Conservation (phyloP, 352 stramenopile species). For the Phytophthora aleatoria region DNA sequence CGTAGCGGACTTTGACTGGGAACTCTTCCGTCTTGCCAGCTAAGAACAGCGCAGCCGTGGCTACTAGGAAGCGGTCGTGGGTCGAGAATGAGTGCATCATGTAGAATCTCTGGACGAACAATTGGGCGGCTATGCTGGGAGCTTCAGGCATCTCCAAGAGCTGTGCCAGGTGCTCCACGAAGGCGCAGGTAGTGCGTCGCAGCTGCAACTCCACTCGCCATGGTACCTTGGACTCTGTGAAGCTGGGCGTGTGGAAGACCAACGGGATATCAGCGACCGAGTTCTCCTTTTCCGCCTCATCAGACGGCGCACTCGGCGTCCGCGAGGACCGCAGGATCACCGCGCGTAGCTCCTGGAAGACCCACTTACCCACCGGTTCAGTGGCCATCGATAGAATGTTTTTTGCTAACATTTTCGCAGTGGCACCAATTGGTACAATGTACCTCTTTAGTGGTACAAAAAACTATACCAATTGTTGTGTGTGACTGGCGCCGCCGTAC, state of each 20-base stretch:
- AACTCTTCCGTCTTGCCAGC: slow-evolving; percentile 81
- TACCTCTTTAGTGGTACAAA: no score
- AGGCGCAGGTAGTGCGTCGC: slow-evolving; percentile 65
- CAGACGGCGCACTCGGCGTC: background rate
- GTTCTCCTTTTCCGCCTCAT: slow-evolving; percentile 39
- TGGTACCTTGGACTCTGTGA: slow-evolving; percentile 45
- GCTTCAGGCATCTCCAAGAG: slow-evolving; percentile 68
- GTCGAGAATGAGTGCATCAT: slow-evolving; percentile 77
- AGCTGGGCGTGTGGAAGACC: slow-evolving; percentile 54
- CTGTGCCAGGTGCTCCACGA: slow-evolving; percentile 67
- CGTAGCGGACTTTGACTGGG: slow-evolving; percentile 73
- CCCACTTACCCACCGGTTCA: slow-evolving; percentile 38
- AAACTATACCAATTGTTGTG: background rate
- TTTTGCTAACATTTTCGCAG: background rate
- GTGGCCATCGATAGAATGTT: slow-evolving; percentile 23
- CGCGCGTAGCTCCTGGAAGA: slow-evolving; percentile 53
- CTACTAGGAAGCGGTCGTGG: slow-evolving; percentile 83
- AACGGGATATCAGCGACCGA: background rate
- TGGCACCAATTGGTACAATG: background rate
- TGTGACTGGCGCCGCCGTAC: background rate
- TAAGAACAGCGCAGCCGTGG: slow-evolving; percentile 76
- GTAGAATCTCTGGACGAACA: slow-evolving; percentile 82
- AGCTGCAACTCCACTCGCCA: slow-evolving; percentile 69
- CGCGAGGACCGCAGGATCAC: slow-evolving; percentile 29
- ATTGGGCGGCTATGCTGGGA: slow-evolving; percentile 57